Evolutionary conservation across 129 eudicot species (phyloP).

Genomic region (Kitagawia praeruptora): DNA sequence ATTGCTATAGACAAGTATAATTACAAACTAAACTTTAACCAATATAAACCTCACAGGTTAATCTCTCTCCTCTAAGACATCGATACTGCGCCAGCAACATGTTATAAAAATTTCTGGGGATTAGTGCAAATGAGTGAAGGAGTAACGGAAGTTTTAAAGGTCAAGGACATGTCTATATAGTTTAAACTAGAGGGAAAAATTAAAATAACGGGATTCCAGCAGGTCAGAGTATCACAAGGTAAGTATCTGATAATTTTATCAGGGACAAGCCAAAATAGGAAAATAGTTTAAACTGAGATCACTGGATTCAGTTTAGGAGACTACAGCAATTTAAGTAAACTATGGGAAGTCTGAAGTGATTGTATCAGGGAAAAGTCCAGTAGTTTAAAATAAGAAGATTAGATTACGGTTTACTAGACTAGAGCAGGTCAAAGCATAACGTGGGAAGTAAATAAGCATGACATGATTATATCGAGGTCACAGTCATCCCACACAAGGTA

Average conservation of each 20-base stretch:
- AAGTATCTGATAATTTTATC: neutral
- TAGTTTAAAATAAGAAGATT: neutral
- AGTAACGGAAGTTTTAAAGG: neutral
- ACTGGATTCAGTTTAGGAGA: neutral
- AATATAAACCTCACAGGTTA: neutral
- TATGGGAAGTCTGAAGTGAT: neutral
- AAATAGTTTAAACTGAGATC: neutral
- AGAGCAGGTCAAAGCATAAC: neutral
- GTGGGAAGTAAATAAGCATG: neutral
- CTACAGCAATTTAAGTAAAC: neutral
- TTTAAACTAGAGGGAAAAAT: neutral
- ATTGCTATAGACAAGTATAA: neutral
- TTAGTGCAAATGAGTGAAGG: neutral
- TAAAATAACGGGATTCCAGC: neutral
- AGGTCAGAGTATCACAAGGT: neutral
- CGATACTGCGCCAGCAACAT: neutral
- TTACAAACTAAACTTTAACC: neutral
- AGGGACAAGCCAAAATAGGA: neutral
- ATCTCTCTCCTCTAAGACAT: neutral
- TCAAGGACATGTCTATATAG: neutral
- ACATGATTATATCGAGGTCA: neutral
- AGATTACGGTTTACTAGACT: neutral
- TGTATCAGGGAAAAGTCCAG: neutral
- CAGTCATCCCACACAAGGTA: neutral
- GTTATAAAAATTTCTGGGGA: neutral